Percentiles rank a stretch among this genome's conserved stretches.
Evolutionary conservation across 768 basidiomycete species (phyloP).

Genomic region (Tremella fuciformis): DNA sequence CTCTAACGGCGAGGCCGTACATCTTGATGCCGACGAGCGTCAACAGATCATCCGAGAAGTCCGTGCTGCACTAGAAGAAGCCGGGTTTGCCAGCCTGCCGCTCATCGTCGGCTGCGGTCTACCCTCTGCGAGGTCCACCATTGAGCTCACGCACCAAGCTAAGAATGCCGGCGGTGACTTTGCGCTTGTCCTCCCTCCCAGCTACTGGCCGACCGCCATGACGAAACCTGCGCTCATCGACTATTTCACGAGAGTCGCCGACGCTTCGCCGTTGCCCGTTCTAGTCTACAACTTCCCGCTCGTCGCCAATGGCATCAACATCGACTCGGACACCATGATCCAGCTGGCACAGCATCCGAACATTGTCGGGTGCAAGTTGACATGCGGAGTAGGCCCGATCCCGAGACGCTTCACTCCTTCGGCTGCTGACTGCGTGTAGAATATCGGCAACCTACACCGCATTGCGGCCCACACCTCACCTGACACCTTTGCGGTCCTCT

Average conservation of each 20-base stretch:
- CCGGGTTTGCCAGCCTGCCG: constrained; percentile 62
- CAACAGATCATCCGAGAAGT: constrained; percentile 63
- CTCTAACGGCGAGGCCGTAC: constrained; percentile 81
- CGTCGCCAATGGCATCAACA: constrained; percentile 81
- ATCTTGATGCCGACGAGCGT: constrained; percentile 68
- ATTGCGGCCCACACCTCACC: constrained; percentile 14
- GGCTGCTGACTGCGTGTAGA: too few species aligned
- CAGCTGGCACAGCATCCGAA: constrained; percentile 76
- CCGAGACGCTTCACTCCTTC: too few species aligned
- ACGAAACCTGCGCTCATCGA: constrained; percentile 68
- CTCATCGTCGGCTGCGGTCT: constrained; percentile 73
- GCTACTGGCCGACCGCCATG: constrained; percentile 79
- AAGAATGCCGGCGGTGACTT: constrained; percentile 82
- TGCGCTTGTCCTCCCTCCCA: constrained; percentile 78
- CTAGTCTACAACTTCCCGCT: constrained; percentile 88
- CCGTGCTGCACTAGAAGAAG: constrained; percentile 68
- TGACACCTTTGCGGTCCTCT: constrained; percentile 12
- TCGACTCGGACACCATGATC: constrained; percentile 81
- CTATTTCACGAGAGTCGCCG: constrained; percentile 71
- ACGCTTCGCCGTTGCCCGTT: constrained; percentile 79
- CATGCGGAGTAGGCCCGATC: constrained; percentile 90
- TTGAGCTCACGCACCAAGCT: constrained; percentile 70
- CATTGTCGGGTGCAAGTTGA: constrained; percentile 83
- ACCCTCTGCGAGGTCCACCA: constrained; percentile 76
- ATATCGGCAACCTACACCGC: constrained; percentile 7